These are phyloP conservation scores for Phaeosphaeriaceae sp. DNA, from an alignment of 2,329 filamentous ascomycete genomes.

Conservation along the genomic window DNA sequence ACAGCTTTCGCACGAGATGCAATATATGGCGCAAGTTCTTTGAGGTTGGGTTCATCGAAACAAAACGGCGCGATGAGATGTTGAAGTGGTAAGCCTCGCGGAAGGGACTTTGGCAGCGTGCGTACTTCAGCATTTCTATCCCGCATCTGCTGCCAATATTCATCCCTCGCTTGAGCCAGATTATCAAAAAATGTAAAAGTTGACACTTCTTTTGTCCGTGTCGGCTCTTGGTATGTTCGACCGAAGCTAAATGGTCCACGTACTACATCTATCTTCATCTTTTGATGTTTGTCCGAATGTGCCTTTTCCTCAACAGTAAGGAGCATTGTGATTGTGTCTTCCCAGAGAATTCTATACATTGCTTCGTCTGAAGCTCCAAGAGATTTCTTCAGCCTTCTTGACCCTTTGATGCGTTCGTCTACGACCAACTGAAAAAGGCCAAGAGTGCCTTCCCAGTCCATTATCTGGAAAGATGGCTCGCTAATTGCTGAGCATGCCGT, in stretches of 20 bases:
- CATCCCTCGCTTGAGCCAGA: constrained; percentile 41
- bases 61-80: constrained; percentile 28
- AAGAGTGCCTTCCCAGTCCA: constrained; percentile 38
- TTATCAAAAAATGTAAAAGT: constrained; percentile 45
- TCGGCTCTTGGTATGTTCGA: neutral
- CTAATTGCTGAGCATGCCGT: constrained; percentile 31
- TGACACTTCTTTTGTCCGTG: constrained; percentile 14
- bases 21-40: constrained; percentile 32
- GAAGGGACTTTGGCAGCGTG: constrained; percentile 35
- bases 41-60: constrained; percentile 9
- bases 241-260: constrained; percentile 15
- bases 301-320: constrained; percentile 28
- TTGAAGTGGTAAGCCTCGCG: constrained; percentile 45
- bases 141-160: constrained; percentile 40
- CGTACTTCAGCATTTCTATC: constrained; percentile 28
- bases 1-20: constrained; percentile 23
- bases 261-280: constrained; percentile 17
- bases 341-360: constrained; percentile 28
- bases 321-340: constrained; percentile 25
- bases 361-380: constrained; percentile 18
- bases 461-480: constrained; percentile 41
- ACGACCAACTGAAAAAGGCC: constrained; percentile 21
- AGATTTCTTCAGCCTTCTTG: constrained; percentile 9
- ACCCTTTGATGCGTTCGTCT: constrained; percentile 19
- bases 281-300: constrained; percentile 12